A percentile compares a stretch with the other conserved stretches of the same genome.
These are phyloP conservation scores for Zygotorulaspora mrakii DNA, from an alignment of 1,139 yeast genomes.

Conservation along the genomic window DNA sequence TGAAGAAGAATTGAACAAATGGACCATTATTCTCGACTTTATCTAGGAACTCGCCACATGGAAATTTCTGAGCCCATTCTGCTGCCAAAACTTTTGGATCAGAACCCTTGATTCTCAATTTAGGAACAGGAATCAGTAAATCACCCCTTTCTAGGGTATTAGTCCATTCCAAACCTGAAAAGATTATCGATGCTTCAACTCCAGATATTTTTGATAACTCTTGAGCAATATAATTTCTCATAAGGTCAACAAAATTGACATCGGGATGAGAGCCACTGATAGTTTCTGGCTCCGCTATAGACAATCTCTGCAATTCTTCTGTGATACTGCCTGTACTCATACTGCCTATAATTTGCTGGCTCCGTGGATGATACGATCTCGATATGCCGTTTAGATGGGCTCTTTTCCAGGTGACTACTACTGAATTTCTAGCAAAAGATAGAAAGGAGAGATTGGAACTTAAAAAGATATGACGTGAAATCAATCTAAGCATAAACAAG, in stretches of 20 bases:
- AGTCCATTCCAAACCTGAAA: constrained; percentile 87
- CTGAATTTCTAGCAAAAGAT: not conserved
- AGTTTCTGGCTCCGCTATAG: constrained; percentile 20
- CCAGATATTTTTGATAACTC: constrained; percentile 72
- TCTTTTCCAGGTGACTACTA: no score
- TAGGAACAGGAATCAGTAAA: constrained; percentile 85
- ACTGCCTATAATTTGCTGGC: not conserved
- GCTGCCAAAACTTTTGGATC: constrained; percentile 80
- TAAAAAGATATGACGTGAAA: not conserved
- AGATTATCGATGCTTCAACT: constrained; percentile 66
- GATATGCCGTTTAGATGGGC: not conserved
- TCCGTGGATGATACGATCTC: not conserved
- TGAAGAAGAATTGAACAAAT: constrained; percentile 84
- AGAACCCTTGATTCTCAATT: constrained; percentile 83
- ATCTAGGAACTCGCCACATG: constrained; percentile 61
- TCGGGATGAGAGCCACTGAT: constrained; percentile 25
- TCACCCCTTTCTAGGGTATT: constrained; percentile 88
- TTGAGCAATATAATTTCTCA: constrained; percentile 80
- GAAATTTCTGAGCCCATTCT: constrained; percentile 73
- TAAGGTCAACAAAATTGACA: constrained; percentile 24
- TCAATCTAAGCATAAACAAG: constrained; percentile 1
- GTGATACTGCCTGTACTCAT: constrained; percentile 8
- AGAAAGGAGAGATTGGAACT: not conserved
- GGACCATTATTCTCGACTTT: constrained; percentile 84
- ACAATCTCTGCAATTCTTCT: constrained; percentile 28